Evolutionary conservation across 306 rosid species (phyloP).

Genomic region (Acacia melanoxylon): DNA sequence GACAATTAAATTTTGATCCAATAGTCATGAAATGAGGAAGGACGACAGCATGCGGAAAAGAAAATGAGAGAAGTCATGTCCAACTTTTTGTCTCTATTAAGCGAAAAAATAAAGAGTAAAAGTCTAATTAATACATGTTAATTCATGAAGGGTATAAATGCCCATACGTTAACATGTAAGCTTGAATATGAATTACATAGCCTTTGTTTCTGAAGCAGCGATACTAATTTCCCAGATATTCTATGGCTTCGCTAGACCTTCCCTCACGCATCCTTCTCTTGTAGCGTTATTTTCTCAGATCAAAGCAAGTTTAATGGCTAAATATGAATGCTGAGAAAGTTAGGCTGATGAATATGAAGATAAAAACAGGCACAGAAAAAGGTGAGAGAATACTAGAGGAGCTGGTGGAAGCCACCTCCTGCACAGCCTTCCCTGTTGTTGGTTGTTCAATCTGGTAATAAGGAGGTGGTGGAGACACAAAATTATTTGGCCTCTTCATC

Average conservation of each 20-base stretch:
- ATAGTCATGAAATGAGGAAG: too few species aligned
- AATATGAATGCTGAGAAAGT: neutral
- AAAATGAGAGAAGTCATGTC: too few species aligned
- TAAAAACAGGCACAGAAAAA: slow-evolving; percentile 28
- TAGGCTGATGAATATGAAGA: slow-evolving; percentile 26
- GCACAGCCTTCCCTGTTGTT: slow-evolving; percentile 26
- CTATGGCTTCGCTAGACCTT: neutral
- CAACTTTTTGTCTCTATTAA: too few species aligned
- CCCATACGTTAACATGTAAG: too few species aligned
- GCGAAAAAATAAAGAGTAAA: too few species aligned
- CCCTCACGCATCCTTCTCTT: slow-evolving; percentile 9
- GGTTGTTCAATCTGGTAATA: slow-evolving; percentile 28
- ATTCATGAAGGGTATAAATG: too few species aligned
- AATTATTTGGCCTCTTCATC: slow-evolving; percentile 25
- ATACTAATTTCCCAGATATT: neutral
- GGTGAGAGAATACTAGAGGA: slow-evolving; percentile 55
- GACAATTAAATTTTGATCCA: too few species aligned
- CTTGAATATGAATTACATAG: too few species aligned
- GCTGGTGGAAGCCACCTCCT: slow-evolving; percentile 35
- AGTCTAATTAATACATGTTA: too few species aligned
- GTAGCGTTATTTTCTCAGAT: slow-evolving; percentile 3
- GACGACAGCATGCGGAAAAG: too few species aligned
- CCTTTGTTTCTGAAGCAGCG: too few species aligned
- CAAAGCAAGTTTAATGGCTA: neutral
- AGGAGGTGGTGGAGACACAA: slow-evolving; percentile 39